These are phyloP conservation scores for Botrytis fragariae DNA, from an alignment of 2,329 filamentous ascomycete species.

Conservation along the genomic window DNA sequence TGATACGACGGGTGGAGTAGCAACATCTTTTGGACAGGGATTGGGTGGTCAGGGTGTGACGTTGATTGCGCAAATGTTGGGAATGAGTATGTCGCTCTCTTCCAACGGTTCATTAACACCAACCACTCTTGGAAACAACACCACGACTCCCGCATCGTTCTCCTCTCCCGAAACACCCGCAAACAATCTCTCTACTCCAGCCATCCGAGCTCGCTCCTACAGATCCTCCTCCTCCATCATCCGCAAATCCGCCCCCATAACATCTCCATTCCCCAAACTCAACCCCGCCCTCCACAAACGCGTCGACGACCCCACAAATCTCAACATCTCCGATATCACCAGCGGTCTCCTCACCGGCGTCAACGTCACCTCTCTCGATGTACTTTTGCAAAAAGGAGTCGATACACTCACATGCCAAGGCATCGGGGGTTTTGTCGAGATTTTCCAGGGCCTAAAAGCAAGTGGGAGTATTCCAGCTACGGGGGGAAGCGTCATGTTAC, in stretches of 20 bases:
- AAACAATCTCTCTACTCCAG: background rate
- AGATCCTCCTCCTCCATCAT: background rate
- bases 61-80: slow-evolving; percentile 8
- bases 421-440: background rate
- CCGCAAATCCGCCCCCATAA: background rate
- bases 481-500: background rate
- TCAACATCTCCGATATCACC: background rate
- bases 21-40: slow-evolving; percentile 16
- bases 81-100: background rate
- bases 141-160: background rate
- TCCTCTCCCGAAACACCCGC: background rate
- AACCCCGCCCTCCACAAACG: background rate
- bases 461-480: background rate
- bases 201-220: background rate
- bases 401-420: slow-evolving; percentile 6
- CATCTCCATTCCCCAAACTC: background rate
- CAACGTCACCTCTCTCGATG: slow-evolving; percentile 9
- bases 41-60: slow-evolving; percentile 15
- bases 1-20: slow-evolving; percentile 9
- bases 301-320: background rate
- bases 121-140: background rate
- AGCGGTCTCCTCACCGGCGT: background rate
- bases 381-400: background rate
- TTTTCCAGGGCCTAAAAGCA: background rate
- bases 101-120: background rate